phyloP scores from a whole-genome alignment of 257 asterid species.

The Eucommia ulmoides region DNA sequence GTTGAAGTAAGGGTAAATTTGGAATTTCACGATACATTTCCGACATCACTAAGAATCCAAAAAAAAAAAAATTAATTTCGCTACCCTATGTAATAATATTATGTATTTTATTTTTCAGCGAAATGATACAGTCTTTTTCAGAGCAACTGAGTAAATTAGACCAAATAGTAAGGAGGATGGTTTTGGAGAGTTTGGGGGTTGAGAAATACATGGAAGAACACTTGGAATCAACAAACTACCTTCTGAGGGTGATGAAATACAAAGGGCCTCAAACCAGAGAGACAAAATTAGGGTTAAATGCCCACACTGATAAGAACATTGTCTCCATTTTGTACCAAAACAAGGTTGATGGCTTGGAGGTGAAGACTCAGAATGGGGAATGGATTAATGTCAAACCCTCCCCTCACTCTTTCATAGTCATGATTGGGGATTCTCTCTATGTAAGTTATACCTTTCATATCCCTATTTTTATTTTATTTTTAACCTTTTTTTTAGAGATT shows the following conservation, averaged over 20 bases:
- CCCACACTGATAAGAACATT: constrained; percentile 47
- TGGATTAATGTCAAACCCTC: constrained; percentile 40
- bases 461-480: neutral
- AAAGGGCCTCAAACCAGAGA: constrained; percentile 29
- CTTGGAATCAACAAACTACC: constrained; percentile 35
- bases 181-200: constrained; percentile 17
- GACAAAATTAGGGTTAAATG: constrained; percentile 24
- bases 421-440: constrained; percentile 38
- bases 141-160: constrained; percentile 33
- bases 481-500: neutral
- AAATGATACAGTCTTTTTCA: constrained; percentile 14
- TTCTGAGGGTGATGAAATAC: constrained; percentile 41
- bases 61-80: too few relatives aligned
- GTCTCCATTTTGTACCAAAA: constrained; percentile 31
- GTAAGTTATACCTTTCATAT: too few relatives aligned
- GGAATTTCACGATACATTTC: neutral
- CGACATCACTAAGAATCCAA: too few relatives aligned
- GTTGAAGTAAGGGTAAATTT: neutral
- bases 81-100: too few relatives aligned
- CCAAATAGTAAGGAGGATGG: constrained; percentile 29
- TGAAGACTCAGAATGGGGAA: constrained; percentile 30
- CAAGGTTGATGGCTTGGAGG: constrained; percentile 33
- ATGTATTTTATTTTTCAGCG: constrained; percentile 12
- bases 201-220: constrained; percentile 42
- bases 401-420: constrained; percentile 28